Evolutionary conservation across 169 alveolate species (phyloP).

Genomic region (Plasmodium sp.): DNA sequence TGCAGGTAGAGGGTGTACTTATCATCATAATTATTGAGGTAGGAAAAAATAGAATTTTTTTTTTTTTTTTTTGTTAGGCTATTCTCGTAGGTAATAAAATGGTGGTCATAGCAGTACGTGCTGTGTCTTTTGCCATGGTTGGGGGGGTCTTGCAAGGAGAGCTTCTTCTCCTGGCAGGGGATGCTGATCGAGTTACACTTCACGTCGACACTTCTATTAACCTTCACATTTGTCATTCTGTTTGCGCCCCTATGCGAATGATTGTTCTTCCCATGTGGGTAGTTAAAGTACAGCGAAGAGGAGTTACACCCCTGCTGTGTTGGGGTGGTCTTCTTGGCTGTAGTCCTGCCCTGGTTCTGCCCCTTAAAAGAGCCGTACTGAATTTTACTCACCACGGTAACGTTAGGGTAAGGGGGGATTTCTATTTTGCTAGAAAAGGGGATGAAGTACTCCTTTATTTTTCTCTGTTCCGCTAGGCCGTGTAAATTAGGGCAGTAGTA

Average conservation of each 20-base stretch:
- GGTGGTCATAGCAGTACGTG: neutral
- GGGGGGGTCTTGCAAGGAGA: neutral
- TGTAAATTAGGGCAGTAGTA: conserved; percentile 89
- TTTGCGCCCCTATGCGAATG: neutral
- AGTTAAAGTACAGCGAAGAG: neutral
- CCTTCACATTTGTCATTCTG: neutral
- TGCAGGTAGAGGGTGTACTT: conserved; percentile 24
- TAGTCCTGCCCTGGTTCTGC: conserved; percentile 10
- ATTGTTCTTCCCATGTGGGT: neutral
- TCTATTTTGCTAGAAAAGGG: conserved; percentile 83
- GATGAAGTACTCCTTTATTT: conserved; percentile 80
- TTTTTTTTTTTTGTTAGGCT: conserved; percentile 23
- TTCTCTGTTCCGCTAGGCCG: conserved; percentile 89
- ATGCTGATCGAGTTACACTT: conserved; percentile 5
- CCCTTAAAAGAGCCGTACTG: conserved; percentile 69
- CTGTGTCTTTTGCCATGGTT: neutral
- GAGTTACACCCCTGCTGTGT: neutral
- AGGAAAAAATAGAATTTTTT: conserved; percentile 57
- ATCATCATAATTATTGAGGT: conserved; percentile 37
- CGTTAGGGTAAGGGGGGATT: conserved; percentile 84
- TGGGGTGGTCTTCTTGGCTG: neutral
- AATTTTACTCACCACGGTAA: conserved; percentile 84
- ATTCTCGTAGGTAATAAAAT: neutral
- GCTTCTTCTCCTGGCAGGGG: conserved; percentile 3
- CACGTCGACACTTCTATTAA: neutral